Evolutionary conservation across 306 rosid species (phyloP).

Genomic region (Pterocarpus santalinus): DNA sequence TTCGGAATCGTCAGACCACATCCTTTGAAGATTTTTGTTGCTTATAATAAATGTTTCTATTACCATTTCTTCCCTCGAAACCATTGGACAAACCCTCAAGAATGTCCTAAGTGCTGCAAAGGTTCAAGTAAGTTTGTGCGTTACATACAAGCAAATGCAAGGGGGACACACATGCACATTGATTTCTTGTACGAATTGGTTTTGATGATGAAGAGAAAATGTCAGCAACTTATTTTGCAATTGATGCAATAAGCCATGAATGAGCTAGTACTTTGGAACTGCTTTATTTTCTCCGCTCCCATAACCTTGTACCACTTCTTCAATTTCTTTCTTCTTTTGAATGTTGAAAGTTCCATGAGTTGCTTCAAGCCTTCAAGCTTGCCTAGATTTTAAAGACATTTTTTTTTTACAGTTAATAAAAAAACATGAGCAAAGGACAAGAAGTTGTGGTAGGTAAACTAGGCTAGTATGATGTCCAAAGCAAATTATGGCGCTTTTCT

Average conservation of each 20-base stretch:
- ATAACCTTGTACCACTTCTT: conserved; percentile 22
- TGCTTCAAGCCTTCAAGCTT: not conserved
- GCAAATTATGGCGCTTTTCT: not conserved
- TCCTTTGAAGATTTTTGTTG: conserved; percentile 34
- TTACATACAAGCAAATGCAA: conserved; percentile 13
- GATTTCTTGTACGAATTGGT: conserved; percentile 45
- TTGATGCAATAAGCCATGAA: conserved; percentile 45
- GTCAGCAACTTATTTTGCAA: conserved; percentile 42
- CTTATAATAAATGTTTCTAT: conserved; percentile 46
- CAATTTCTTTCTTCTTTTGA: conserved; percentile 27
- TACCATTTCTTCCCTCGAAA: conserved; percentile 13
- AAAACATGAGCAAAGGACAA: not conserved
- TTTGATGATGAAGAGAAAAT: conserved; percentile 11
- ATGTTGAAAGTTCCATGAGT: not conserved
- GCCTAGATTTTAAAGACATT: conserved; percentile 1
- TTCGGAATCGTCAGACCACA: conserved; percentile 33
- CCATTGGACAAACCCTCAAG: conserved; percentile 38
- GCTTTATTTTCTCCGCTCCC: conserved; percentile 21
- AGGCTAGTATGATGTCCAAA: not conserved
- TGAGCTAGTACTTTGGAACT: conserved; percentile 32
- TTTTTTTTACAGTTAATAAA: not conserved
- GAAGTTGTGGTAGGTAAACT: not conserved
- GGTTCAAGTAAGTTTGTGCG: conserved; percentile 36
- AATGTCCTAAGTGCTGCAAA: conserved; percentile 39
- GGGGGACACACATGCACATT: conserved; percentile 45